Conservation (phyloP, 1,284 basidiomycete species). For the Cryptococcus amylolentus region DNA sequence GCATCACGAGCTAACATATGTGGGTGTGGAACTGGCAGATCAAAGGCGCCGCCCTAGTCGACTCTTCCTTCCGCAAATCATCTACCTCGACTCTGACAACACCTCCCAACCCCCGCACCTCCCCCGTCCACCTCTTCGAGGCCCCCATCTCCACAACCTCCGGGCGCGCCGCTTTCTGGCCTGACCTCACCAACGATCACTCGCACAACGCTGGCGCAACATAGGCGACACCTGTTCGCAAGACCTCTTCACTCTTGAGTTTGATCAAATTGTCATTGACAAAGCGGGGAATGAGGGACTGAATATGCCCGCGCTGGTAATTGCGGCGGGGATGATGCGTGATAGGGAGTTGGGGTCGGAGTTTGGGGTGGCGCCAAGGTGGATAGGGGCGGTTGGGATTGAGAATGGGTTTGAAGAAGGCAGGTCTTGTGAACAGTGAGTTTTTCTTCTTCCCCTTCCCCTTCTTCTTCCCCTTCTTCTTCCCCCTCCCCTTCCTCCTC, state of each 20-base stretch:
- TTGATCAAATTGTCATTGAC: constrained; percentile 52
- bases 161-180: constrained; percentile 53
- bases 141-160: constrained; percentile 39
- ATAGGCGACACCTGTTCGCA: constrained; percentile 50
- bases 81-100: constrained; percentile 17
- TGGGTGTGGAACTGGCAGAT: constrained; percentile 49
- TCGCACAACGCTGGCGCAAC: constrained; percentile 53
- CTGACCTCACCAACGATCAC: constrained; percentile 53
- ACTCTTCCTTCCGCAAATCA: constrained; percentile 50
- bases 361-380: constrained; percentile 47
- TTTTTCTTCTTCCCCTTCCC: not conserved
- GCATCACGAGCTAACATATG: too few relatives aligned
- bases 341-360: constrained; percentile 45
- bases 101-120: constrained; percentile 44
- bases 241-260: constrained; percentile 44
- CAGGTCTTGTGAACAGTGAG: constrained; percentile 53
- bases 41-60: constrained; percentile 52
- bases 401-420: not conserved
- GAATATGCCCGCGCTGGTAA: constrained; percentile 52
- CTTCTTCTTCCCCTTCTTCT: too few relatives aligned
- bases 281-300: constrained; percentile 52
- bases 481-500: too few relatives aligned
- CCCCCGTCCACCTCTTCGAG: constrained; percentile 50
- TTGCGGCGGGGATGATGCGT: constrained; percentile 43
- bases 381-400: constrained; percentile 48